Conservation (phyloP, 75 land plant species). For the Pinus albicaulis region DNA sequence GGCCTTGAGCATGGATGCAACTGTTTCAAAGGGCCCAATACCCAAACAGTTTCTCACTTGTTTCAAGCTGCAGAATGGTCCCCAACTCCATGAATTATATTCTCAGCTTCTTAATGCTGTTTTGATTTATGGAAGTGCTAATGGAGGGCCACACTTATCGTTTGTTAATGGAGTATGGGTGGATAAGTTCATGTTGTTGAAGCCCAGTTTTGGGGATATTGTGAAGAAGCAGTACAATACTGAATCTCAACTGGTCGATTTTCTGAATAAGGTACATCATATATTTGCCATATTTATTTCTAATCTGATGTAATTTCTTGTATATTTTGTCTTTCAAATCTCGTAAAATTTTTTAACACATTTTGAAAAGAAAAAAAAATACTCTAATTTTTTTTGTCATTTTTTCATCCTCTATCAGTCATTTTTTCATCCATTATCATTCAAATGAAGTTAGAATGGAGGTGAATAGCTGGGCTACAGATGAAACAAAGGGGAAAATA, state of each 20-base stretch:
- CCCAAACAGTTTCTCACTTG: conserved; percentile 56
- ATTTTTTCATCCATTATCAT: neutral
- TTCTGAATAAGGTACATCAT: too few relatives aligned
- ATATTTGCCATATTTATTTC: too few relatives aligned
- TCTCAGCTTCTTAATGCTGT: conserved; percentile 51
- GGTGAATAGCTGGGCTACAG: conserved; percentile 60
- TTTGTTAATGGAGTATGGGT: conserved; percentile 79
- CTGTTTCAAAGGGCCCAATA: conserved; percentile 72
- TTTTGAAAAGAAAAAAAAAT: too few relatives aligned
- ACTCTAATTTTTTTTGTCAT: too few relatives aligned
- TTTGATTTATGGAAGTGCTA: conserved; percentile 50
- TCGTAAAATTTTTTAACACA: too few relatives aligned
- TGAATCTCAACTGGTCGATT: too few relatives aligned
- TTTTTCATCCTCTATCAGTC: too few relatives aligned
- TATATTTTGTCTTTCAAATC: too few relatives aligned
- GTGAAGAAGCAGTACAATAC: too few relatives aligned
- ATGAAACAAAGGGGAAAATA: conserved; percentile 59
- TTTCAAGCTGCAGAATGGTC: conserved; percentile 36
- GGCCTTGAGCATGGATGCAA: conserved; percentile 57
- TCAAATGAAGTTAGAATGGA: conserved; percentile 34
- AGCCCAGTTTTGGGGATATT: conserved; percentile 43
- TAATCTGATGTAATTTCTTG: too few relatives aligned
- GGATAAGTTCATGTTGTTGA: conserved; percentile 52
- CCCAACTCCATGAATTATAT: conserved; percentile 39
- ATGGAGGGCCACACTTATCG: conserved; percentile 62